Conservation (phyloP, 345 rosid genomes). For the Populus pruinosa region DNA sequence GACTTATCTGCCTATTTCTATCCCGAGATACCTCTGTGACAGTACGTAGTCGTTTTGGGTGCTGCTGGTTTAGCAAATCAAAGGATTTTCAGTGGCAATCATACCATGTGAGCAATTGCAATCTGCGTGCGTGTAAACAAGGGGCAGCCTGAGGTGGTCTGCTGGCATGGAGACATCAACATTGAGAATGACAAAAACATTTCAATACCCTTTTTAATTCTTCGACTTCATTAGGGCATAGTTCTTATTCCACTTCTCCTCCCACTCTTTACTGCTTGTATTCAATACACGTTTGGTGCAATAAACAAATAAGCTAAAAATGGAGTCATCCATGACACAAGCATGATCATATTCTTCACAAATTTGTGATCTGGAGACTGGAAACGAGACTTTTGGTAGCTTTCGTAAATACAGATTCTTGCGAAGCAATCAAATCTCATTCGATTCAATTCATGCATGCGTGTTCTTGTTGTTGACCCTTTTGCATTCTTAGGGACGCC, state of each 20-base stretch:
- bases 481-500: neutral
- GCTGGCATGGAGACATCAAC: neutral
- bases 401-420: slow-evolving; percentile 22
- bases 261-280: neutral
- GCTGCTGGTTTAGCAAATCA: neutral
- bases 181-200: neutral
- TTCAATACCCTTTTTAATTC: neutral
- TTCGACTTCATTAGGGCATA: neutral
- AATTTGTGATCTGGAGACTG: slow-evolving; percentile 16
- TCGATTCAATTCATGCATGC: neutral
- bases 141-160: neutral
- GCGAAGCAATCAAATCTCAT: slow-evolving; percentile 12
- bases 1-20: neutral
- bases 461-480: neutral
- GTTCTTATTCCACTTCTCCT: neutral
- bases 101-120: neutral
- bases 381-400: slow-evolving; percentile 16
- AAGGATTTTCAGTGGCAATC: neutral
- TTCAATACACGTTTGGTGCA: neutral
- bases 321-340: slow-evolving; percentile 17
- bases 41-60: no score
- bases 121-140: neutral
- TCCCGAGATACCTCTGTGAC: neutral
- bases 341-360: neutral
- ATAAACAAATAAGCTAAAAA: neutral